phyloP scores from a whole-genome alignment of 2,329 filamentous ascomycete genomes.

The Ophiostoma quercus region DNA sequence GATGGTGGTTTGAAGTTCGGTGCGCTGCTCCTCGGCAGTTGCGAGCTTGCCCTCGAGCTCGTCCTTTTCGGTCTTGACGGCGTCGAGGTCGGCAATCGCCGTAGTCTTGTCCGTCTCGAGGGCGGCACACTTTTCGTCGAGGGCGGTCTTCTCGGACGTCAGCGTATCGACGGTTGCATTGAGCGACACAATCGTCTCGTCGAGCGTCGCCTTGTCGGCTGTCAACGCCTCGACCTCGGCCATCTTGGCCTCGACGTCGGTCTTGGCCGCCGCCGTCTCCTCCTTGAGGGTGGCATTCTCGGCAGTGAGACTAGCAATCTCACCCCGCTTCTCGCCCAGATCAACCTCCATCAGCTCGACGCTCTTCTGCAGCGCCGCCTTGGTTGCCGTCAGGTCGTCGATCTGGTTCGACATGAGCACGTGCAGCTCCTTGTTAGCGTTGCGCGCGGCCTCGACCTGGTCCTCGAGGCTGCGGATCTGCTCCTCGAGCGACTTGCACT shows the following conservation, averaged over 20 bases:
- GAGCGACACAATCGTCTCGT: slow-evolving; percentile 14
- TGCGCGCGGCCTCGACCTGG: slow-evolving; percentile 21
- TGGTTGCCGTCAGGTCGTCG: slow-evolving; percentile 22
- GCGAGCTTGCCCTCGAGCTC: slow-evolving; percentile 2
- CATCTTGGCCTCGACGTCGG: slow-evolving; percentile 7
- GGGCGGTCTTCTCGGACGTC: slow-evolving; percentile 1
- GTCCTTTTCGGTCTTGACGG: neutral
- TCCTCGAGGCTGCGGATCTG: slow-evolving; percentile 19
- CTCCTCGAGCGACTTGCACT: slow-evolving; percentile 19
- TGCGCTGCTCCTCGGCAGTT: neutral
- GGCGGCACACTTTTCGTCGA: neutral
- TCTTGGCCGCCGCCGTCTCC: neutral
- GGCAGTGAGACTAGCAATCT: slow-evolving; percentile 6
- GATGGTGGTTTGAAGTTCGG: slow-evolving; percentile 15
- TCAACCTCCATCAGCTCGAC: slow-evolving; percentile 9
- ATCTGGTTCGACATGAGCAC: slow-evolving; percentile 24
- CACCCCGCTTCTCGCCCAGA: neutral
- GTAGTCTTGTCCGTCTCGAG: neutral
- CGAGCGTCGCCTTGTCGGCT: slow-evolving; percentile 7
- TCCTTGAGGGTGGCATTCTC: slow-evolving; percentile 1
- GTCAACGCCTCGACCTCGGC: slow-evolving; percentile 11
- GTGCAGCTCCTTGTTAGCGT: slow-evolving; percentile 24
- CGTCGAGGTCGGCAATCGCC: neutral
- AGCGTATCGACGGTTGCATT: neutral
- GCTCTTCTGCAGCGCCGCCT: slow-evolving; percentile 14